phyloP scores from a whole-genome alignment of 495 filamentous ascomycete genomes.

The Thermothielavioides terrestris region DNA sequence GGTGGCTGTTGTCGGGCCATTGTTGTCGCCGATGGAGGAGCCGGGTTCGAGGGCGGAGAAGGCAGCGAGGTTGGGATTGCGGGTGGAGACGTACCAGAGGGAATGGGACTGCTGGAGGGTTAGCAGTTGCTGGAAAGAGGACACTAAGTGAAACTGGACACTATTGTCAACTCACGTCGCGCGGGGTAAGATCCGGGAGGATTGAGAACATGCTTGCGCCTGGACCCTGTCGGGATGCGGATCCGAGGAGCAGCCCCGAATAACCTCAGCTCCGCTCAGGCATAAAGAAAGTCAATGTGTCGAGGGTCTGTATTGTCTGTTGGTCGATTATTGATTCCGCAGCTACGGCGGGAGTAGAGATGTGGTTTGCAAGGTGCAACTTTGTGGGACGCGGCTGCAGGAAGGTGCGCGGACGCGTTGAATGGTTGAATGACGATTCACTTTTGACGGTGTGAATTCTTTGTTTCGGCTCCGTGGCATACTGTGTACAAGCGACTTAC shows the following conservation, averaged over 20 bases:
- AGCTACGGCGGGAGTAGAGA: no score
- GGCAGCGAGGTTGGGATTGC: constrained; percentile 33
- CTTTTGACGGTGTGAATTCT: constrained; percentile 1
- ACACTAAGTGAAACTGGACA: background rate
- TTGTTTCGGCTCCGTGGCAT: background rate
- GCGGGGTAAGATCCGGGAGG: constrained; percentile 63
- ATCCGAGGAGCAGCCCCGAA: no score
- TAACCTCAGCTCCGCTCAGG: no score
- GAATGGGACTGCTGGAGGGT: constrained; percentile 49
- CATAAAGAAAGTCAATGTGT: no score
- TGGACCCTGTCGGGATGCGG: no score
- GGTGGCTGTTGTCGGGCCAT: constrained; percentile 15
- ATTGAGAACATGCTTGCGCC: constrained; percentile 50
- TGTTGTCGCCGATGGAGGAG: constrained; percentile 8
- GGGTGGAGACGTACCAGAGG: constrained; percentile 58
- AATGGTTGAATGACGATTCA: background rate
- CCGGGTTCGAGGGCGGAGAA: constrained; percentile 22
- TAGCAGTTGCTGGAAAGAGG: constrained; percentile 1
- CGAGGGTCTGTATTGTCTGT: no score
- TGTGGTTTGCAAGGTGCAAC: no score
- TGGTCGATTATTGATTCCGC: no score
- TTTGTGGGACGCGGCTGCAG: no score
- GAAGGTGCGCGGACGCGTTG: no score
- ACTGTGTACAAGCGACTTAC: constrained; percentile 10
- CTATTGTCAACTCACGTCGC: constrained; percentile 49